Evolutionary conservation across 1,284 basidiomycete species (phyloP), one percentile per base, ranked within the genome.

Genomic region (Sporisorium exsertum): DNA sequence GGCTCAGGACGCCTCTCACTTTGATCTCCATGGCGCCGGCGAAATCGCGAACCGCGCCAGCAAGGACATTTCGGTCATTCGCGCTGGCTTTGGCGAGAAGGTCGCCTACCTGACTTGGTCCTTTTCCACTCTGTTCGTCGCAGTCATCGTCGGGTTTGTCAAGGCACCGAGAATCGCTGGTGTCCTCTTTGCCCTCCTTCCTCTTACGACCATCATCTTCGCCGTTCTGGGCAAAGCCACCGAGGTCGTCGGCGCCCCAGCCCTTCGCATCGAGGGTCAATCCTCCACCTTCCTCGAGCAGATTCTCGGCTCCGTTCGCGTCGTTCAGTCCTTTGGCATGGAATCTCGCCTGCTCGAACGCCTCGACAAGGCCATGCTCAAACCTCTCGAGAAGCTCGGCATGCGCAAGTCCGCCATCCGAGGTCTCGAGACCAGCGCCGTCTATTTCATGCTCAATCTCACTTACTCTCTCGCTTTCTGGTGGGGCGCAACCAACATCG

Each of bases 311-410:
- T 86, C 85, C 5, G 84, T 87, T 55, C 81, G 87, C 12, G 83
- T 87, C 57, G 85, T 87, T 22, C 87, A 87, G 64, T 84, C 85
- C 6, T 87, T 87, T 65, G 83, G 85, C 46, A 84, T 87, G 68
- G 81, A 79, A 18, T 57, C 72, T 2, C 68, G 73, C 32, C 77
- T 87, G 7, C 65, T 87, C n/a, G 61, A 77, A 26, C 85, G 83
- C 45, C 81, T 87, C 50, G 83, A 87, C 46, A 45, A 64, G 24
- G 76, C 82, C 46, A 80, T 86, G 76, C 72, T 86, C 29, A 66
- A 70, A 42, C 82, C 84, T 9, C 77, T 87, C 45, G 76, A 84
- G 26, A 79, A 76, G 29, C 69, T 85, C 15, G 82, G 85, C 24
- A 80, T 65, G 45, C 76, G 76, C 60, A 82, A 82, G n/a, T 77